phyloP scores from a whole-genome alignment of 2,329 filamentous ascomycete genomes.

The Cytospora chrysosperma region DNA sequence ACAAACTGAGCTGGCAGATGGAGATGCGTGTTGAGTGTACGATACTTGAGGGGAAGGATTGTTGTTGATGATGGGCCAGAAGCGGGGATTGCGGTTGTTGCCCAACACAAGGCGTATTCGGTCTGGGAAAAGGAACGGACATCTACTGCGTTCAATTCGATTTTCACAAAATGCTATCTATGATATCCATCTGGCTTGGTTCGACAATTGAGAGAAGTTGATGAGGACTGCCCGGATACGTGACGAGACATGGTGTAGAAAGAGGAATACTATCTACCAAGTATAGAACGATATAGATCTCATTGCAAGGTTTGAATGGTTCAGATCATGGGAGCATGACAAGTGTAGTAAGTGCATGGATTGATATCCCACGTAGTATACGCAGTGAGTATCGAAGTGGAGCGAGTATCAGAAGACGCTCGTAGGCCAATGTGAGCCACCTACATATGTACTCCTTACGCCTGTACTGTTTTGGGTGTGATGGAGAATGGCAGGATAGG shows the following conservation, averaged over 20 bases:
- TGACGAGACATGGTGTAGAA: neutral
- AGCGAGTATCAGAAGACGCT: neutral
- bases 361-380: neutral
- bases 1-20: neutral
- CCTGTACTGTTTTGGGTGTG: no score
- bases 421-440: neutral
- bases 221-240: neutral
- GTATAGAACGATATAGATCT: no score
- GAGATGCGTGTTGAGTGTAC: conserved; percentile 1
- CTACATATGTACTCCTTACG: neutral
- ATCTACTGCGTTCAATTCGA: conserved; percentile 6
- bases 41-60: conserved; percentile 13
- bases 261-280: no score
- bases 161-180: conserved; percentile 3
- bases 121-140: conserved; percentile 17
- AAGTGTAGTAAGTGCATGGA: neutral
- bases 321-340: neutral
- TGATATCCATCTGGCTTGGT: neutral
- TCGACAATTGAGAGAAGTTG: neutral
- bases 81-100: conserved; percentile 16
- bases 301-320: no score
- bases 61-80: conserved; percentile 10
- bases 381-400: neutral
- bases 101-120: conserved; percentile 19
- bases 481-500: neutral